Evolutionary conservation across 495 filamentous ascomycete species (phyloP).

Genomic region (Trichocladium antarcticum): DNA sequence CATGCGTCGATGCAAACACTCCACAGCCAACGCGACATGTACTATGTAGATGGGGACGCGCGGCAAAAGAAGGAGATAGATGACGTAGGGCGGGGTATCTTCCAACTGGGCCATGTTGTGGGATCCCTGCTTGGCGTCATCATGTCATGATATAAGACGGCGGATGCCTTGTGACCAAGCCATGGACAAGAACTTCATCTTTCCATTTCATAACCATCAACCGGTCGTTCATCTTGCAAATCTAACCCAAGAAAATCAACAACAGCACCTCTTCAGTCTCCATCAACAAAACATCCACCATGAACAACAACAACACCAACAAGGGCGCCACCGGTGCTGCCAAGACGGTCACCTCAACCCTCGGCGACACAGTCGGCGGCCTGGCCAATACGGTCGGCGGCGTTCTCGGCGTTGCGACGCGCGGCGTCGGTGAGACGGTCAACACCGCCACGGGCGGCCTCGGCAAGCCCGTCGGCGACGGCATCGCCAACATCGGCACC

Average conservation of each 20-base stretch:
- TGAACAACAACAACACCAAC: slow-evolving; percentile 34
- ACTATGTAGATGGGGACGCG: too few species aligned
- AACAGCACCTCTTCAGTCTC: slow-evolving; percentile 4
- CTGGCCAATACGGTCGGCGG: slow-evolving; percentile 56
- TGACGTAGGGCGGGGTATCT: slow-evolving; percentile 4
- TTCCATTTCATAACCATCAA: too few species aligned
- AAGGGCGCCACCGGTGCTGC: slow-evolving; percentile 54
- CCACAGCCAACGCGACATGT: too few species aligned
- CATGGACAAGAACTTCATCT: background rate
- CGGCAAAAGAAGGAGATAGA: background rate
- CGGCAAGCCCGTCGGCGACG: slow-evolving; percentile 57
- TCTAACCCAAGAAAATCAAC: background rate
- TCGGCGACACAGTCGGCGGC: slow-evolving; percentile 43
- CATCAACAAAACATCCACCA: slow-evolving; percentile 20
- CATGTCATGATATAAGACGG: background rate
- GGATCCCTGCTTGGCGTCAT: background rate
- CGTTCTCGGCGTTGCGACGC: slow-evolving; percentile 54
- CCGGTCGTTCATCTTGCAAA: too few species aligned
- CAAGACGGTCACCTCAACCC: slow-evolving; percentile 48
- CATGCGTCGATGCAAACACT: too few species aligned
- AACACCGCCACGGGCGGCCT: slow-evolving; percentile 46
- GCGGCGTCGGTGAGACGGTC: slow-evolving; percentile 35
- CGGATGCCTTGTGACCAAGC: background rate
- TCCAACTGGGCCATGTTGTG: background rate
- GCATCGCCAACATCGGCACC: slow-evolving; percentile 46